Percentiles rank a stretch among this genome's conserved stretches.
Evolutionary conservation across 1,139 yeast species (phyloP).

Genomic region (Arxiozyma bovina): DNA sequence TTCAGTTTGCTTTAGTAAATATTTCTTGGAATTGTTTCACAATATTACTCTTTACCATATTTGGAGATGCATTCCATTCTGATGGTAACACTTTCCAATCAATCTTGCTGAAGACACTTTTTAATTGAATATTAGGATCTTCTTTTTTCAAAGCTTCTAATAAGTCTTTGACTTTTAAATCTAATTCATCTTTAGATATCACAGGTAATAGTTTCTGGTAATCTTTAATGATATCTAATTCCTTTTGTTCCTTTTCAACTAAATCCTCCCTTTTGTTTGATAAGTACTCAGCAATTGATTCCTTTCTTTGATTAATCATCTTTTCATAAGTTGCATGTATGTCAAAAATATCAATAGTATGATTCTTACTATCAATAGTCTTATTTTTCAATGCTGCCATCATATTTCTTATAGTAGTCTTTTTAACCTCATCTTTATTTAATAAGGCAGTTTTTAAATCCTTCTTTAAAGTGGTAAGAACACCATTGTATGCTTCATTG

Average conservation of each 20-base stretch:
- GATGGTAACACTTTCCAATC: slow-evolving; percentile 41
- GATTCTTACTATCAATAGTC: slow-evolving; percentile 44
- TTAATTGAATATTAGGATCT: slow-evolving; percentile 31
- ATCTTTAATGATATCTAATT: slow-evolving; percentile 38
- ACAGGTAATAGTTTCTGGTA: slow-evolving; percentile 42
- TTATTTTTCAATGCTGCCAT: slow-evolving; percentile 53
- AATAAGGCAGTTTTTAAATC: slow-evolving; percentile 45
- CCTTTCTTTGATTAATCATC: slow-evolving; percentile 45
- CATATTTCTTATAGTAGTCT: slow-evolving; percentile 49
- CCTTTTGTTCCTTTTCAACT: slow-evolving; percentile 47
- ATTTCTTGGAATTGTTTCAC: slow-evolving; percentile 23
- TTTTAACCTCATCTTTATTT: slow-evolving; percentile 37
- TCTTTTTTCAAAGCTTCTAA: slow-evolving; percentile 30
- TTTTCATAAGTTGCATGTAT: slow-evolving; percentile 42
- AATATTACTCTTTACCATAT: slow-evolving; percentile 26
- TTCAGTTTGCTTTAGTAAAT: neutral
- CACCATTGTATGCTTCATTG: slow-evolving; percentile 32
- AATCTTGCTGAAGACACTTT: slow-evolving; percentile 38
- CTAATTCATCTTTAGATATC: slow-evolving; percentile 43
- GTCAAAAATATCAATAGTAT: slow-evolving; percentile 40
- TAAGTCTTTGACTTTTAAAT: slow-evolving; percentile 34
- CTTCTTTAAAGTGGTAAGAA: slow-evolving; percentile 34
- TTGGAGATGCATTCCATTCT: slow-evolving; percentile 47
- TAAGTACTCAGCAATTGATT: slow-evolving; percentile 45
- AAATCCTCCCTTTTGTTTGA: slow-evolving; percentile 47